These are phyloP conservation scores for Ichthyophthirius multifiliis DNA, from an alignment of 169 alveolate species.

Conservation along the genomic window DNA sequence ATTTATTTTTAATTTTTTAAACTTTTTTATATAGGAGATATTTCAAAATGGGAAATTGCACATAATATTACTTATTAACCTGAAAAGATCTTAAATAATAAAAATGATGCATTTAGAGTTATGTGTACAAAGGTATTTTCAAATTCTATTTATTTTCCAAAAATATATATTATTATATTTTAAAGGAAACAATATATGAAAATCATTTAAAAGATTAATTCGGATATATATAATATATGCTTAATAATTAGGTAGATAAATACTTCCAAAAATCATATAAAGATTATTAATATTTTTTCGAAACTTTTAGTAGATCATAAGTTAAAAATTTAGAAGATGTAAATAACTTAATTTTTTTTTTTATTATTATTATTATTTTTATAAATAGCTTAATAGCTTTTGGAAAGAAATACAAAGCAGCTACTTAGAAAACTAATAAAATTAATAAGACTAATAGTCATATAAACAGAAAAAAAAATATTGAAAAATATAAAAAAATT, in stretches of 20 bases:
- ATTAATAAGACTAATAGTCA: too few species aligned
- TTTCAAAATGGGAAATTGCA: not conserved
- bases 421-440: too few species aligned
- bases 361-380: too few species aligned
- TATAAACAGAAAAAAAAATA: too few species aligned
- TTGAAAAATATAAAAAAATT: too few species aligned
- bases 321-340: conserved; percentile 1
- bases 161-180: not conserved
- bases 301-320: not conserved
- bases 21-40: not conserved
- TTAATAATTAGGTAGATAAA: not conserved
- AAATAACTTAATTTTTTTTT: not conserved
- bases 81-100: not conserved
- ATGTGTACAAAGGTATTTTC: not conserved
- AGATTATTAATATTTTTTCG: not conserved
- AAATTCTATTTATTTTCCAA: not conserved
- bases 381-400: too few species aligned
- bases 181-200: not conserved
- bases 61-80: not conserved
- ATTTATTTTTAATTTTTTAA: not conserved
- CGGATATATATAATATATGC: not conserved
- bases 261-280: not conserved
- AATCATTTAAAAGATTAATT: not conserved
- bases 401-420: too few species aligned
- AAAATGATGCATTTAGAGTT: not conserved